Percentiles rank a stretch among this genome's conserved stretches.
Evolutionary conservation across 208 protist species (phyloP).

Genomic region (Acanthamoeba culbertsoni): DNA sequence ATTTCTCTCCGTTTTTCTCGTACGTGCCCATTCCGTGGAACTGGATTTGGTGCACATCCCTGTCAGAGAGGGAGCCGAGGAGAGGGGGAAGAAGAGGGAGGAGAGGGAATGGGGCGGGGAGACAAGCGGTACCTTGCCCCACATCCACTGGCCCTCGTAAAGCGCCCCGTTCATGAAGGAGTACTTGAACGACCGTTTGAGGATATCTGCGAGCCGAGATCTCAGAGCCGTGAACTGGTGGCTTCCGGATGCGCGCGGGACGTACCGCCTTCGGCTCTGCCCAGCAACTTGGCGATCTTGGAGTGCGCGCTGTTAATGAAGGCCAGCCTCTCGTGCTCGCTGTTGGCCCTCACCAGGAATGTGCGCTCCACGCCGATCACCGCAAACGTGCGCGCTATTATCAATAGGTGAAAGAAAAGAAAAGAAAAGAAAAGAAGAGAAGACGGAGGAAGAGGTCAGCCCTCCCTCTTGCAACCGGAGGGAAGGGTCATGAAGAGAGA

Average conservation of each 20-base stretch:
- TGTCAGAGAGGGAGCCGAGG: not conserved
- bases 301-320: not conserved
- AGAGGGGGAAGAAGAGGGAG: not conserved
- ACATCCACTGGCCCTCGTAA: conserved; percentile 26
- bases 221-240: too few species aligned
- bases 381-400: not conserved
- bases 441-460: not conserved
- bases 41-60: too few species aligned
- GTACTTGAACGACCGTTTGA: not conserved
- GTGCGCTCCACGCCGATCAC: not conserved
- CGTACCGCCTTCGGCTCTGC: not conserved
- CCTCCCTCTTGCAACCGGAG: not conserved
- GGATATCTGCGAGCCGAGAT: not conserved
- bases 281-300: not conserved
- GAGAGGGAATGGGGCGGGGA: not conserved
- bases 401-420: too few species aligned
- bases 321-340: not conserved
- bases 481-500: not conserved
- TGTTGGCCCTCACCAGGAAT: not conserved
- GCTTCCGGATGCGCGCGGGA: too few species aligned
- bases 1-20: not conserved
- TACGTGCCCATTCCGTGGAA: conserved; percentile 41
- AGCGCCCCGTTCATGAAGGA: not conserved
- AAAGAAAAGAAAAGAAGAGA: too few species aligned
- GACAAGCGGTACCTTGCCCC: conserved; percentile 4